Base-by-base conservation (phyloP, 805 yeast genomes). In the Candida peoriensis region DNA sequence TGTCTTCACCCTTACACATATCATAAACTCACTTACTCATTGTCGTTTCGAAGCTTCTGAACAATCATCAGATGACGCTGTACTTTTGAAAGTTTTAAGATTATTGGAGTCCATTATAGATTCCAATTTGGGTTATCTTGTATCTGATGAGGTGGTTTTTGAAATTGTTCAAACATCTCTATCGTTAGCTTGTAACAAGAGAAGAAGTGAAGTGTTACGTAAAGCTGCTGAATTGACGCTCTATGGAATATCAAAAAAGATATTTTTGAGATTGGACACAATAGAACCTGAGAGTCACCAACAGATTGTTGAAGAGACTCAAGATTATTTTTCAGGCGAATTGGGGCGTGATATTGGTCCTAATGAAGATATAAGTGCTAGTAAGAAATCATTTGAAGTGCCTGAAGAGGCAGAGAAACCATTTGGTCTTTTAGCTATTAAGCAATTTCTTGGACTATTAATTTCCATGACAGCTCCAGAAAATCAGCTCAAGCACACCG, bases 21-120 rank as follows among this genome's bases (percentile, higher is more conserved):
- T 83, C 31, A 60, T 67, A 32, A 61, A 60, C 21, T 74, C 97
- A 0, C 68, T 93, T 42, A 85, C 97, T 1, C 96, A 87, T 55
- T 93, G 97, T 60, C 75, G 96, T 30, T 93, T 93, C 55, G 97
- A 93, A 64, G 96, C 96, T 3, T 82, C 93, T 1, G 96, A 89
- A 54, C 95, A 87, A 55, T 73, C 81, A 23, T 81, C 86, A 28
- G 97, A 93, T 61, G 98, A 93, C 55, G 84, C 94, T 1, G 90
- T 93, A 4, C 64, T 93, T 30, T 68, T 90, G 33, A 85, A 85
- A 52, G 95, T 93, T 15, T 72, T 93, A 42, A 68, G 81, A 28
- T 64, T 90, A 18, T 65, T 90, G 47, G 90, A 87, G 46, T 57
- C 62, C 16, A 69, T 89, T 12, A 69, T 88, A 12, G 66, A 70